These are phyloP conservation scores for Paecilomyces variotii DNA, from an alignment of 2,329 filamentous ascomycete species.

Conservation along the genomic window DNA sequence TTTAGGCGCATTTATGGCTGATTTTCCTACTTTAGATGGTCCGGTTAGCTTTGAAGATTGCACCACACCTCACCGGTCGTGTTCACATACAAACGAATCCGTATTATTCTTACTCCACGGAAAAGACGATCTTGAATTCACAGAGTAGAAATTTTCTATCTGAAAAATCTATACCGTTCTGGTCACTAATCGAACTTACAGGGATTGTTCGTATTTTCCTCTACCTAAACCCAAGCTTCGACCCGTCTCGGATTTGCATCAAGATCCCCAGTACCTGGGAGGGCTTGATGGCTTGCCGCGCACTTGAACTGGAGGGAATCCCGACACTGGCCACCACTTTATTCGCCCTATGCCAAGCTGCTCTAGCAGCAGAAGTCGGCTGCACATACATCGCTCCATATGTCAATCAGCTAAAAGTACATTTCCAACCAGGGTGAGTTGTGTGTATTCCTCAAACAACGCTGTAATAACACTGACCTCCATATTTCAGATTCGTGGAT, in stretches of 20 bases:
- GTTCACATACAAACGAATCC: conserved; percentile 57
- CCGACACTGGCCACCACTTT: conserved; percentile 55
- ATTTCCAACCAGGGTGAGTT: conserved; percentile 41
- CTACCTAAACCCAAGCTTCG: conserved; percentile 37
- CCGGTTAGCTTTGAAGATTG: conserved; percentile 46
- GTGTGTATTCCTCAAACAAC: not conserved
- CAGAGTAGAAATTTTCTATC: conserved; percentile 32
- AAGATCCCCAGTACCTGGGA: conserved; percentile 59
- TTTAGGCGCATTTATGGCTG: not conserved
- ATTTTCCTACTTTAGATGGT: conserved; percentile 39
- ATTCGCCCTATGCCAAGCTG: conserved; percentile 55
- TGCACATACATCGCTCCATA: conserved; percentile 58
- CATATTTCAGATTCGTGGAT: conserved; percentile 16
- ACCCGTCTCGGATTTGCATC: conserved; percentile 48
- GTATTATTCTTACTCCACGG: conserved; percentile 43
- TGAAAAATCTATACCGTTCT: not conserved
- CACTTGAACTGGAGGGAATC: conserved; percentile 47
- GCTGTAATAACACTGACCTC: not conserved
- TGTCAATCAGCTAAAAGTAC: conserved; percentile 57
- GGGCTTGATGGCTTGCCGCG: conserved; percentile 52
- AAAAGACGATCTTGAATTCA: conserved; percentile 45
- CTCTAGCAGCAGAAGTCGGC: conserved; percentile 48
- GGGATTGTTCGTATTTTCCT: conserved; percentile 46
- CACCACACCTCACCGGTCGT: conserved; percentile 42
- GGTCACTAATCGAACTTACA: conserved; percentile 16